These are phyloP conservation scores for Aurinia saxatilis DNA, from an alignment of 345 rosid species.

Conservation along the genomic window DNA sequence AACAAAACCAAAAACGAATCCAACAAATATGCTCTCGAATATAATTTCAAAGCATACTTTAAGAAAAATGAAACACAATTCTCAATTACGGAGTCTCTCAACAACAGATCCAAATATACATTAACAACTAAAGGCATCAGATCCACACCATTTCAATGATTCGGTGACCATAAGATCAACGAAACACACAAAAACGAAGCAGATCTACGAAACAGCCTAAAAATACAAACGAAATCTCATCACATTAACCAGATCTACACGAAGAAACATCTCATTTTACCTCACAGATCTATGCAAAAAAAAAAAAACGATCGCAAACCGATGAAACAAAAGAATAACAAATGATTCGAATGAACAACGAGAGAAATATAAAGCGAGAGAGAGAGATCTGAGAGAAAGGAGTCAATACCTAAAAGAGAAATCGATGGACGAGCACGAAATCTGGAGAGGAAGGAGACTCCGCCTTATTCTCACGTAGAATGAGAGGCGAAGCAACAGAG, in stretches of 20 bases:
- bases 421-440: constrained; percentile 7
- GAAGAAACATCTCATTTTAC: not conserved
- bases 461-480: constrained; percentile 31
- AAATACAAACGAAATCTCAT: not conserved
- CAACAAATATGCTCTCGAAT: too few relatives aligned
- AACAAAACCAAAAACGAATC: not conserved
- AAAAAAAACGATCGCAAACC: not conserved
- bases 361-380: not conserved
- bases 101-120: not conserved
- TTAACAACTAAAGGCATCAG: not conserved
- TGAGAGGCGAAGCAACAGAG: constrained; percentile 15
- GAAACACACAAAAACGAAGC: not conserved
- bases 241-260: not conserved
- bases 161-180: not conserved
- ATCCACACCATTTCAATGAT: not conserved
- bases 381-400: constrained; percentile 24
- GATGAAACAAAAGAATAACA: not conserved
- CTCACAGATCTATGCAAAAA: constrained; percentile 8
- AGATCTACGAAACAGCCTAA: not conserved
- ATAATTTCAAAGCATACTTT: too few relatives aligned
- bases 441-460: constrained; percentile 22
- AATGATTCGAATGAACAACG: not conserved
- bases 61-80: too few relatives aligned
- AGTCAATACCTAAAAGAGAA: constrained; percentile 4
- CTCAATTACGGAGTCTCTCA: too few relatives aligned